These are phyloP conservation scores for Populus trichocarpa DNA, from an alignment of 441 rosid genomes.

Conservation along the genomic window DNA sequence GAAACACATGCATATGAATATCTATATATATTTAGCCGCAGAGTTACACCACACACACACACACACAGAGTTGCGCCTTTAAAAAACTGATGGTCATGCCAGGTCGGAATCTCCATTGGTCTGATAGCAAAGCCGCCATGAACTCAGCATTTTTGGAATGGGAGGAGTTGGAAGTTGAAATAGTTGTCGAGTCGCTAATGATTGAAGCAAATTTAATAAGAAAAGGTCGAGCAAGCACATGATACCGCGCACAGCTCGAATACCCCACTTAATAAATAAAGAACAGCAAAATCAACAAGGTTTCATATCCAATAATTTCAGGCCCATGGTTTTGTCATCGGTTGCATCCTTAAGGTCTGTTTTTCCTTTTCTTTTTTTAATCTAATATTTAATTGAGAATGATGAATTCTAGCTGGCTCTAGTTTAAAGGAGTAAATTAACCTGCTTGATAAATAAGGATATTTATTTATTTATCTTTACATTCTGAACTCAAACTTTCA, in stretches of 20 bases:
- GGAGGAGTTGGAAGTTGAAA: constrained; percentile 21
- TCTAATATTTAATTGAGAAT: too few species aligned
- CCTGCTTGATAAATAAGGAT: too few species aligned
- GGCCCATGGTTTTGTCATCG: neutral
- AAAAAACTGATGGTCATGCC: neutral
- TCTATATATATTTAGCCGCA: neutral
- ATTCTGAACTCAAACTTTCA: too few species aligned
- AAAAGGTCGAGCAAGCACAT: constrained; percentile 6
- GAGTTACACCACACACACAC: too few species aligned
- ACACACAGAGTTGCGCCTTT: neutral
- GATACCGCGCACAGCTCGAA: neutral
- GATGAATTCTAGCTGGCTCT: too few species aligned
- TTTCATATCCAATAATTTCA: neutral
- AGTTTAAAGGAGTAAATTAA: too few species aligned
- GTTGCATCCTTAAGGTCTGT: neutral
- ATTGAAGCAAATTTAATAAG: constrained; percentile 22
- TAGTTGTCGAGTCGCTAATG: constrained; percentile 26
- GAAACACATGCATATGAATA: neutral
- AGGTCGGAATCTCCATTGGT: neutral
- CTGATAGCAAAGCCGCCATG: neutral
- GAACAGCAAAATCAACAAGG: neutral
- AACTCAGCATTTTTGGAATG: neutral
- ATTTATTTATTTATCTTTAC: too few species aligned
- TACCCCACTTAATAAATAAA: constrained; percentile 11
- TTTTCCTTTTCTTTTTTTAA: neutral